Base-by-base conservation (phyloP, 2,329 filamentous ascomycete genomes). In the Dactylellina sp. region DNA sequence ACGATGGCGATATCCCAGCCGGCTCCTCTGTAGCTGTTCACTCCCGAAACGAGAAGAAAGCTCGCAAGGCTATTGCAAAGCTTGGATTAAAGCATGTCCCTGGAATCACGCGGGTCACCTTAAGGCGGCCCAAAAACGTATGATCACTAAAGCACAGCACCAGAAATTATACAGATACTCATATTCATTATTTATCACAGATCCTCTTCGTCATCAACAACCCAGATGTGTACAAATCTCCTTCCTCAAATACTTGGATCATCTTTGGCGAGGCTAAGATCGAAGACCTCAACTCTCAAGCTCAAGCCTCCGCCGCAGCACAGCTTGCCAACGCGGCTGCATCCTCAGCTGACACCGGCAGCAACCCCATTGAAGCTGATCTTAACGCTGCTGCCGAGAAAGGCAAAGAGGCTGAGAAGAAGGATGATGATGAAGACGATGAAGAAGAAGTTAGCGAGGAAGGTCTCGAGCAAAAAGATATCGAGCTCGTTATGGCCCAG, bases 41-140 rank as follows among this genome's bases (percentile, higher is more conserved):
- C 88, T 97, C 92, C 82, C 93, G 95, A 84, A 98, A 98, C 86
- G 95, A 99, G 91, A 99, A 99, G 91, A 99, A 99, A 90, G 96
- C 95, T 80, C 91, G 95, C 85, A 99, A 99, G 89, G 93, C 93
- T 81, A 96, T 99, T 83, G 91, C 93, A 84, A 99, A 99, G 89
- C 89, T 98, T 82, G 93, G 96, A 82, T 86, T 99, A 82, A 95
- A 92, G 87, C 93, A 94, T 81, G 91, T 99, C 79, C 91, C 91
- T 81, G 96, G 95, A 82, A 99, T 99, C 84, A 99, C 95, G 81
- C 90, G 95, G 82, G 96, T 99, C 80, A 99, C 96, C 78, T 89
- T 99, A 81, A 91, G 95, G 85, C 89, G 96, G 84, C 96, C 96
- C 80, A 99, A 99, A 89, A 97, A 97, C 86, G 94, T 97, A 86